phyloP scores from a whole-genome alignment of 2,329 filamentous ascomycete genomes.

The Harringtonia lauricola region DNA sequence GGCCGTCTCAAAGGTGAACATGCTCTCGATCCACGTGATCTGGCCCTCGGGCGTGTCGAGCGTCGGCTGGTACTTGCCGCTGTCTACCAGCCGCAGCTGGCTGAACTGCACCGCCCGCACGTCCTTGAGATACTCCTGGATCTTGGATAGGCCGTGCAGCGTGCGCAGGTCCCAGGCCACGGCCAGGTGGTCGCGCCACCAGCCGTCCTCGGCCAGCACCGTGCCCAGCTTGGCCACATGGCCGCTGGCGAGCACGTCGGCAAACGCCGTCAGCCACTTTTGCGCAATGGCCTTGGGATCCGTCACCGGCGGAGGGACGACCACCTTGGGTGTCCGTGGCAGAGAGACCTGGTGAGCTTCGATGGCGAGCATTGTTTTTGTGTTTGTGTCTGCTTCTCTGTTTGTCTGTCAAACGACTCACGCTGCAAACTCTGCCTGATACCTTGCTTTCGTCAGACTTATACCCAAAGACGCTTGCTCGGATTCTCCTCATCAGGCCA shows the following conservation, averaged over 20 bases:
- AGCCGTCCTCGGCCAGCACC: constrained; percentile 34
- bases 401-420: too few species aligned
- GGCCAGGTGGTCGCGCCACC: constrained; percentile 48
- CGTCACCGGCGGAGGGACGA: too few species aligned
- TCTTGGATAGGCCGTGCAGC: constrained; percentile 28
- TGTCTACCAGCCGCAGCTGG: constrained; percentile 33
- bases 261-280: constrained; percentile 23
- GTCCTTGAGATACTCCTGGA: constrained; percentile 26
- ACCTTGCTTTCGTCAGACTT: too few species aligned
- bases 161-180: constrained; percentile 46
- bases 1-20: constrained; percentile 40
- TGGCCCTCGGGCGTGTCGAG: constrained; percentile 35
- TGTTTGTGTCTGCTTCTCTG: too few species aligned
- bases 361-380: too few species aligned
- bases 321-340: too few species aligned
- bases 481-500: too few species aligned
- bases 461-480: too few species aligned
- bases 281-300: too few species aligned
- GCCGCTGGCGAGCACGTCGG: constrained; percentile 23
- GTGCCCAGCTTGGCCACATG: constrained; percentile 22
- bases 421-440: too few species aligned
- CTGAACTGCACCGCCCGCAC: constrained; percentile 23
- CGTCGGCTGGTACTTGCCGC: constrained; percentile 28
- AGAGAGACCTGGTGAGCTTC: too few species aligned
- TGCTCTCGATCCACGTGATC: constrained; percentile 43